Percentiles rank a stretch among this genome's conserved stretches.
Conservation (phyloP, 2,329 filamentous ascomycete species). For the Hymenoscyphus infarciens region DNA sequence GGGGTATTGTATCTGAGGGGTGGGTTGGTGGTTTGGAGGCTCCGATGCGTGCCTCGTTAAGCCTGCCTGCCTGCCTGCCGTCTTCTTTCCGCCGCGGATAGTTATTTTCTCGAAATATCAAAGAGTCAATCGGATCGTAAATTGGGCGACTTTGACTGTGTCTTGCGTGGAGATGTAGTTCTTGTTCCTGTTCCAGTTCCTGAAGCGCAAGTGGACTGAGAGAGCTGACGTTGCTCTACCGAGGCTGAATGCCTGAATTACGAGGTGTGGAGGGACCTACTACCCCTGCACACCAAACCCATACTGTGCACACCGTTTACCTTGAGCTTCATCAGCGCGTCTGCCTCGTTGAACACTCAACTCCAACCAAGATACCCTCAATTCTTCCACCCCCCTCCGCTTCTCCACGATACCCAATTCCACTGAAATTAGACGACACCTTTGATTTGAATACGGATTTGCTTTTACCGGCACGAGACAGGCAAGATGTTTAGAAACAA, state of each 20-base stretch:
- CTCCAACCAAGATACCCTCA: conserved; percentile 8
- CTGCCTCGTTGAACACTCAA: conserved; percentile 25
- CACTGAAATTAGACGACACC: neutral
- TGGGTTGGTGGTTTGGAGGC: no score
- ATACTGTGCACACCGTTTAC: neutral
- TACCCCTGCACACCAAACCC: neutral
- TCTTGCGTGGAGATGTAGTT: neutral
- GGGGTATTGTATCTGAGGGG: no score
- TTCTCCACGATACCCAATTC: conserved; percentile 12
- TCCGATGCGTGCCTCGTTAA: no score
- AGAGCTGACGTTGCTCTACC: conserved; percentile 22
- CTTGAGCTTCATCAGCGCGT: conserved; percentile 34
- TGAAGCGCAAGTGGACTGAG: no score
- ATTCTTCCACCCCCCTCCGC: conserved; percentile 1
- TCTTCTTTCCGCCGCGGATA: no score
- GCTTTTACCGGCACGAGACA: neutral
- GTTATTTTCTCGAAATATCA: neutral
- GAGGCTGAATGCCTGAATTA: neutral
- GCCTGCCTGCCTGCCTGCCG: no score
- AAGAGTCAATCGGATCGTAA: neutral
- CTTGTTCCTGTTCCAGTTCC: neutral
- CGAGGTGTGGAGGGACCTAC: conserved; percentile 4
- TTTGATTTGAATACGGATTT: neutral
- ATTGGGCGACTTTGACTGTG: neutral
- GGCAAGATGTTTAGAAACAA: conserved; percentile 96